Evolutionary conservation across 768 basidiomycete genomes (phyloP).

Genomic region (Mycena rosella): DNA sequence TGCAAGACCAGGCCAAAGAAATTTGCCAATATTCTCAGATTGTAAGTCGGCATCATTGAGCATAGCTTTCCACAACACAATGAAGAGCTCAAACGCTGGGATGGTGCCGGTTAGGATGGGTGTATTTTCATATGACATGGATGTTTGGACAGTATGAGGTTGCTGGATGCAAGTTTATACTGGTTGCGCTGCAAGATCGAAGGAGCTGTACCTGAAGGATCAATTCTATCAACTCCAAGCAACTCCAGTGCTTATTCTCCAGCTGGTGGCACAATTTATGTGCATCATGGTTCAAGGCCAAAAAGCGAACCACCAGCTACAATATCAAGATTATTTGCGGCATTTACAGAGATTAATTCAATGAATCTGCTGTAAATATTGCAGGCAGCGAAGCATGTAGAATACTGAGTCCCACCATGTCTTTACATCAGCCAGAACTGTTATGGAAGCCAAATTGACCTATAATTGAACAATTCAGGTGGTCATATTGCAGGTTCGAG

Average conservation of each 20-base stretch:
- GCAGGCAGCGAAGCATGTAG: slow-evolving; percentile 34
- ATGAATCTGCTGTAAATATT: slow-evolving; percentile 29
- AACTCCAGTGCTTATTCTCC: too few relatives aligned
- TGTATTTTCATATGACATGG: too few relatives aligned
- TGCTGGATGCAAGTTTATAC: too few relatives aligned
- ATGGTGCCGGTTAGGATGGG: too few relatives aligned
- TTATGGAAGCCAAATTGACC: not conserved
- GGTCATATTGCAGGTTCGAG: slow-evolving; percentile 9
- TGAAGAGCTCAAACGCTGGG: slow-evolving; percentile 40
- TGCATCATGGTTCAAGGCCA: slow-evolving; percentile 31
- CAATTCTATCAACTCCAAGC: slow-evolving; percentile 35
- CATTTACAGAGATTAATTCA: not conserved
- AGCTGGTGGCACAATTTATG: slow-evolving; percentile 19
- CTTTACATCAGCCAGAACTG: slow-evolving; percentile 32
- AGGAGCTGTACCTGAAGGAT: slow-evolving; percentile 19
- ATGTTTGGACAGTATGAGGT: too few relatives aligned
- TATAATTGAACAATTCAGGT: slow-evolving; percentile 1
- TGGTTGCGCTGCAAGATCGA: not conserved
- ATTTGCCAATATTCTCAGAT: not conserved
- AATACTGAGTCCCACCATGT: slow-evolving; percentile 19
- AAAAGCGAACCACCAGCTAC: slow-evolving; percentile 14
- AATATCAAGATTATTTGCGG: not conserved
- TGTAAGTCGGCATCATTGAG: slow-evolving; percentile 2
- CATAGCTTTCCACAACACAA: slow-evolving; percentile 32
- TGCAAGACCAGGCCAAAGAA: slow-evolving; percentile 13